phyloP scores from a whole-genome alignment of 257 asterid genomes.

The Voacanga thouarsii region DNA sequence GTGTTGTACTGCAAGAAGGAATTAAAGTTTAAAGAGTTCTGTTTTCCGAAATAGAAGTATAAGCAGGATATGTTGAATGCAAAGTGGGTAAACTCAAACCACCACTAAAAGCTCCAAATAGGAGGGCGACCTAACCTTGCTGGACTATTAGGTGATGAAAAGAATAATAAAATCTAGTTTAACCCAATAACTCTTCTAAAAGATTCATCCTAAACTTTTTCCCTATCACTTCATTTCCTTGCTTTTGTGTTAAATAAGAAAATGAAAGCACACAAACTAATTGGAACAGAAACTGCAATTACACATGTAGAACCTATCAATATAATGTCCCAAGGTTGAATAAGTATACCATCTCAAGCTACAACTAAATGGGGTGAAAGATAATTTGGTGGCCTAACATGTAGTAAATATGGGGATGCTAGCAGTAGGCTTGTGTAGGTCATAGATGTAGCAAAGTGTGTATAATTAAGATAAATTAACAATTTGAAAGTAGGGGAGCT shows the following conservation, averaged over 20 bases:
- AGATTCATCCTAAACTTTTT: background rate
- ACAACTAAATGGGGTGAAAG: background rate
- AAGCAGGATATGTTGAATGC: background rate
- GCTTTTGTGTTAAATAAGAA: background rate
- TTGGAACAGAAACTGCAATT: background rate
- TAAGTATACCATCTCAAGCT: background rate
- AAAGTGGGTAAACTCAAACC: background rate
- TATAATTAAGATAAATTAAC: background rate
- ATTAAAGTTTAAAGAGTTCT: background rate
- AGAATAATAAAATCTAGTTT: background rate
- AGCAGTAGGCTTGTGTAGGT: background rate
- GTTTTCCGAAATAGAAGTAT: background rate
- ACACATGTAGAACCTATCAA: background rate
- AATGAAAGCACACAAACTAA: background rate
- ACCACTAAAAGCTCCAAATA: background rate
- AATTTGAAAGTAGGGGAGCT: background rate
- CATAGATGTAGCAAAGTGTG: background rate
- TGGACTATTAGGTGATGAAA: background rate
- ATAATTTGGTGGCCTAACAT: no score
- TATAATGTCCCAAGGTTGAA: background rate
- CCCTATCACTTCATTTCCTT: background rate
- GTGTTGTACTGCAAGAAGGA: conserved; percentile 50
- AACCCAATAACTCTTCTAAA: background rate
- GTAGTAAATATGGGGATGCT: background rate
- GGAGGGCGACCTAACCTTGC: background rate